phyloP scores from a whole-genome alignment of 2,329 filamentous ascomycete genomes.

The Phyllosticta ampelicida region DNA sequence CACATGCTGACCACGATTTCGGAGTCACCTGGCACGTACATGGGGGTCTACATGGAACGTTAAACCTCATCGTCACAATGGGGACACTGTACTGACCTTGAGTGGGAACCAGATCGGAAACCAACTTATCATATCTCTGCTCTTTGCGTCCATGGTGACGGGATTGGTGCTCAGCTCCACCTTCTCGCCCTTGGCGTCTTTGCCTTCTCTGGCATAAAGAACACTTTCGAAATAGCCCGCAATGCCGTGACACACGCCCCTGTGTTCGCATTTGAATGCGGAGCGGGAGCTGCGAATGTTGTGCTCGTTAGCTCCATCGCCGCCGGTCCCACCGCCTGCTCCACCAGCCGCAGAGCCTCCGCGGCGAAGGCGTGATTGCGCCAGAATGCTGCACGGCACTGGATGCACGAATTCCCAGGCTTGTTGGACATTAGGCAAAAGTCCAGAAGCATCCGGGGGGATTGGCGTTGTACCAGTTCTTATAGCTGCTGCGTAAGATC shows the following conservation, averaged over 20 bases:
- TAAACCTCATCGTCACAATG: background rate
- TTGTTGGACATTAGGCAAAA: constrained; percentile 49
- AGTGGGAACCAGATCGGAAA: constrained; percentile 97
- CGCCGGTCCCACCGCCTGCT: constrained; percentile 61
- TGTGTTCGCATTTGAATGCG: constrained; percentile 64
- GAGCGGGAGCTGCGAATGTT: constrained; percentile 73
- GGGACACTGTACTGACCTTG: constrained; percentile 50
- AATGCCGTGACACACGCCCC: constrained; percentile 80
- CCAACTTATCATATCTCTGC: constrained; percentile 97
- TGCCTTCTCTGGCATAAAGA: constrained; percentile 54
- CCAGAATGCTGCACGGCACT: constrained; percentile 48
- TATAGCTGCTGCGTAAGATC: constrained; percentile 1
- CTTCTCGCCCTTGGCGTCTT: constrained; percentile 36
- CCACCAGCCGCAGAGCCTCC: constrained; percentile 57
- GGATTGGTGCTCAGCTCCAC: constrained; percentile 90
- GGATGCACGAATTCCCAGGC: constrained; percentile 77
- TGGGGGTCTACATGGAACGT: constrained; percentile 52
- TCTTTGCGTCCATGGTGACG: constrained; percentile 83
- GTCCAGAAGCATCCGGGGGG: background rate
- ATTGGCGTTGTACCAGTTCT: background rate
- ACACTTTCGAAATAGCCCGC: constrained; percentile 95
- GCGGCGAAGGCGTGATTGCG: constrained; percentile 44
- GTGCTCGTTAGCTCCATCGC: constrained; percentile 79
- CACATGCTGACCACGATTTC: constrained; percentile 91
- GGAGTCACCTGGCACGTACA: constrained; percentile 73